These are phyloP conservation scores for Pythium plurisporium DNA, from an alignment of 352 stramenopile species.

Conservation along the genomic window DNA sequence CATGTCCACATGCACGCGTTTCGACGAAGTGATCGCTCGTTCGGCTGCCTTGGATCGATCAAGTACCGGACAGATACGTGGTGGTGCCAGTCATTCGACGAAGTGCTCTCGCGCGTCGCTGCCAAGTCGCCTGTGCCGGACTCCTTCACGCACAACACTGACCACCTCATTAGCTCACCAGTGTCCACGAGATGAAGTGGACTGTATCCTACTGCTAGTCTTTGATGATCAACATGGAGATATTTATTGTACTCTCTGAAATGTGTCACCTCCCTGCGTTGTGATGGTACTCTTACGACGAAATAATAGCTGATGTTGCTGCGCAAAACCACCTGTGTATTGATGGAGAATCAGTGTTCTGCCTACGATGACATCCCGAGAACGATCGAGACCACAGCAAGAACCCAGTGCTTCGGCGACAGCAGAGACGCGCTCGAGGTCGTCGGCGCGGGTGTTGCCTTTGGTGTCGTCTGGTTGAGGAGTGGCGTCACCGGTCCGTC, in stretches of 20 bases:
- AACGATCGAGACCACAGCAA: not conserved
- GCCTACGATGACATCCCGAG: no score
- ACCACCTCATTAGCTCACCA: not conserved
- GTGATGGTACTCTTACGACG: no score
- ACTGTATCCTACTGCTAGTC: not conserved
- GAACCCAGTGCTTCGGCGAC: not conserved
- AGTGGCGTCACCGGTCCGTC: conserved; percentile 7
- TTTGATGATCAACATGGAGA: not conserved
- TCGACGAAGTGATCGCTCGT: conserved; percentile 44
- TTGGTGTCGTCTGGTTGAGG: not conserved
- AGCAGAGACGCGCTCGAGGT: not conserved
- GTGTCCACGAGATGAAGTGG: conserved; percentile 6
- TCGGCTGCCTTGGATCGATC: conserved; percentile 64
- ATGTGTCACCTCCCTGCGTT: no score
- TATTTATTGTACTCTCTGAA: no score
- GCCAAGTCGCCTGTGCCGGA: not conserved
- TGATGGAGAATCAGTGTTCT: no score
- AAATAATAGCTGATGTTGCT: no score
- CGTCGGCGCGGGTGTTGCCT: not conserved
- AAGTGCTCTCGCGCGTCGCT: conserved; percentile 48
- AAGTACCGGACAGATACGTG: conserved; percentile 86
- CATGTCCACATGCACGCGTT: conserved; percentile 90
- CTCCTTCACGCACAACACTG: not conserved
- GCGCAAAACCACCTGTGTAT: no score
- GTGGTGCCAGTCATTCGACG: conserved; percentile 82